These are phyloP conservation scores for Dipteronia dyeriana DNA, from an alignment of 345 rosid genomes.

Conservation along the genomic window DNA sequence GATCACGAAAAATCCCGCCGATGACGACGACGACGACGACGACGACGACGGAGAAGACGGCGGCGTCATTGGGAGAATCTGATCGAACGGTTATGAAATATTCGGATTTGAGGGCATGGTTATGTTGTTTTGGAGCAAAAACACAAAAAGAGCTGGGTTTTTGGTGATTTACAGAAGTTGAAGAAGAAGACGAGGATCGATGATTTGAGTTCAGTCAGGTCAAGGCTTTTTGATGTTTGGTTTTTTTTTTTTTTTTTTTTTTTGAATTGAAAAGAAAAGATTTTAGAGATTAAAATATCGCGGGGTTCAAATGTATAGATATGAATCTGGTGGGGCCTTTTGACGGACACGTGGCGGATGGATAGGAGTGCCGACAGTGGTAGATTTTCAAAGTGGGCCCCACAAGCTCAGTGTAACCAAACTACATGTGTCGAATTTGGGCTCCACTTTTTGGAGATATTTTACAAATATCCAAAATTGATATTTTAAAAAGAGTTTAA, in stretches of 20 bases:
- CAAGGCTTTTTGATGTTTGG: background rate
- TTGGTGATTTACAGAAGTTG: background rate
- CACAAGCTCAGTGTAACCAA: too few relatives aligned
- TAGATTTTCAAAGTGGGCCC: too few relatives aligned
- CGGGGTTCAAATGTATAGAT: background rate
- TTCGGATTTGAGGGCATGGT: conserved; percentile 10
- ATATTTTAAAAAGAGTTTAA: too few relatives aligned
- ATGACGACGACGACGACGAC: conserved; percentile 18
- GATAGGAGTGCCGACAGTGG: conserved; percentile 10
- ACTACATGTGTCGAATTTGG: too few relatives aligned
- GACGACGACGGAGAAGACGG: conserved; percentile 24
- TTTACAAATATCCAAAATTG: too few relatives aligned
- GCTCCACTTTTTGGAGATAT: too few relatives aligned
- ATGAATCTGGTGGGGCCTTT: conserved; percentile 24
- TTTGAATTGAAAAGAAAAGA: too few relatives aligned
- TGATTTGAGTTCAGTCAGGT: background rate
- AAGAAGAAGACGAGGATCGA: background rate
- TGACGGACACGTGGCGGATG: conserved; percentile 10
- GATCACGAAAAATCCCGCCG: conserved; percentile 51
- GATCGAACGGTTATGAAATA: background rate
- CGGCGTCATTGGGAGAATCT: background rate
- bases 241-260: too few relatives aligned
- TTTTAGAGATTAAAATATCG: background rate
- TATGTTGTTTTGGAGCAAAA: background rate
- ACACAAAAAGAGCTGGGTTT: background rate